Evolutionary conservation across 805 yeast species (phyloP).

Genomic region (Torulaspora franciscae): DNA sequence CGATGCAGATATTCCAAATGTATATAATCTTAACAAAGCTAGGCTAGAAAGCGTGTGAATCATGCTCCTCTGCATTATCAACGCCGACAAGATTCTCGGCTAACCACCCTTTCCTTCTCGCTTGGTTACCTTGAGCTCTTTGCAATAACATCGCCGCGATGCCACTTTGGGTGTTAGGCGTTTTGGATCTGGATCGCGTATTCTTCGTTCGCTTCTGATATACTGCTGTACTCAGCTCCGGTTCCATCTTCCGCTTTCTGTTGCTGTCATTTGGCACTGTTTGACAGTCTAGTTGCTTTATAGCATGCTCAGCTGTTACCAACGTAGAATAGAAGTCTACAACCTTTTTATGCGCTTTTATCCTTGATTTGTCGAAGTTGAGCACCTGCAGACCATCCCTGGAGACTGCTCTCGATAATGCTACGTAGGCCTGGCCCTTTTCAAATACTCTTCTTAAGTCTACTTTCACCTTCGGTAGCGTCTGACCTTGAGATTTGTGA

Average conservation of each 20-base stretch:
- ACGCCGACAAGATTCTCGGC: neutral
- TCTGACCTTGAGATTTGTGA: conserved; percentile 94
- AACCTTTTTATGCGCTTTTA: conserved; percentile 68
- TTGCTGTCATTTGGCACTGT: neutral
- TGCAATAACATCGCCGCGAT: conserved; percentile 15
- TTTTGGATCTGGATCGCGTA: conserved; percentile 10
- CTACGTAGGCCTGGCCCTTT: conserved; percentile 94
- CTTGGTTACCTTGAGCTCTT: conserved; percentile 5
- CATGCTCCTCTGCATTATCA: neutral
- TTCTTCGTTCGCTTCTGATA: conserved; percentile 7
- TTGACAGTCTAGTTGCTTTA: conserved; percentile 9
- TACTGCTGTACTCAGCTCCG: conserved; percentile 4
- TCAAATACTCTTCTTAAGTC: conserved; percentile 76
- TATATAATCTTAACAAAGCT: neutral
- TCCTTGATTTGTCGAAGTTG: conserved; percentile 60
- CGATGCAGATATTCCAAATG: neutral
- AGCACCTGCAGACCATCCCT: conserved; percentile 78
- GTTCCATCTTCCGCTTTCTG: conserved; percentile 6
- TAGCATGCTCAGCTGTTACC: conserved; percentile 31
- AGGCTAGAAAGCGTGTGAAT: neutral
- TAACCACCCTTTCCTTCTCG: neutral
- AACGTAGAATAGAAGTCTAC: conserved; percentile 58
- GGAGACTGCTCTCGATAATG: conserved; percentile 82
- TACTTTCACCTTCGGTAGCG: conserved; percentile 69
- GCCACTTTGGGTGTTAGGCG: conserved; percentile 11